Evolutionary conservation across 331 rosid species (phyloP).

Genomic region (Rosa hybrid): DNA sequence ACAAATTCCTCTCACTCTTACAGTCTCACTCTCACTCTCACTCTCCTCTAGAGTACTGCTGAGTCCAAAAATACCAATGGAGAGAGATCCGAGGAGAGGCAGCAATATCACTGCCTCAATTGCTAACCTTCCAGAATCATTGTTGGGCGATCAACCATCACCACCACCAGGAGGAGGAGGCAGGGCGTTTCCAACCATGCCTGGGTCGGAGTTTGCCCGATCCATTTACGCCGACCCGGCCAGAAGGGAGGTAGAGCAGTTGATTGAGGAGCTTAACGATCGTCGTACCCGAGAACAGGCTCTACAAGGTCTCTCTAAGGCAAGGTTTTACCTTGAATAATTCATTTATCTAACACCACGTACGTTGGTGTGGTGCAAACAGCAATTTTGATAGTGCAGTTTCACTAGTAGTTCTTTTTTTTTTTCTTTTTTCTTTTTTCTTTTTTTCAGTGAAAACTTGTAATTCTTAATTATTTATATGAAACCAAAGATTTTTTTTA

Average conservation of each 20-base stretch:
- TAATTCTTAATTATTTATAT: too few species aligned
- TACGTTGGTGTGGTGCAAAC: background rate
- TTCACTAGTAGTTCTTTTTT: background rate
- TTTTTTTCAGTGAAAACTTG: too few species aligned
- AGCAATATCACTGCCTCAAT: background rate
- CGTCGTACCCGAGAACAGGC: slow-evolving; percentile 31
- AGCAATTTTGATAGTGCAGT: background rate
- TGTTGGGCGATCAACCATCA: slow-evolving; percentile 10
- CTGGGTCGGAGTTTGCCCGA: background rate
- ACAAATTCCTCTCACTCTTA: background rate
- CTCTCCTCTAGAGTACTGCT: background rate
- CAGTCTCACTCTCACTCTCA: background rate
- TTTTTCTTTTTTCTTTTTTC: too few species aligned
- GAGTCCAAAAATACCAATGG: background rate
- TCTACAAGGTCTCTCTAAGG: slow-evolving; percentile 32
- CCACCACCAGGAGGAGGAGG: background rate
- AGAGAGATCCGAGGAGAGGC: background rate
- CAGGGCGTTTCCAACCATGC: slow-evolving; percentile 1
- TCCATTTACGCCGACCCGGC: background rate
- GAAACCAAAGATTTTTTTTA: too few species aligned
- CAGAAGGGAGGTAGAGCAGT: slow-evolving; percentile 3
- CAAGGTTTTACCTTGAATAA: background rate
- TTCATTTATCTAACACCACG: background rate
- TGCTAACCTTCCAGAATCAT: slow-evolving; percentile 20
- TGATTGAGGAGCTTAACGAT: slow-evolving; percentile 27